These are phyloP conservation scores for Aspergillus ruber DNA, from an alignment of 2,329 filamentous ascomycete species.

Conservation along the genomic window DNA sequence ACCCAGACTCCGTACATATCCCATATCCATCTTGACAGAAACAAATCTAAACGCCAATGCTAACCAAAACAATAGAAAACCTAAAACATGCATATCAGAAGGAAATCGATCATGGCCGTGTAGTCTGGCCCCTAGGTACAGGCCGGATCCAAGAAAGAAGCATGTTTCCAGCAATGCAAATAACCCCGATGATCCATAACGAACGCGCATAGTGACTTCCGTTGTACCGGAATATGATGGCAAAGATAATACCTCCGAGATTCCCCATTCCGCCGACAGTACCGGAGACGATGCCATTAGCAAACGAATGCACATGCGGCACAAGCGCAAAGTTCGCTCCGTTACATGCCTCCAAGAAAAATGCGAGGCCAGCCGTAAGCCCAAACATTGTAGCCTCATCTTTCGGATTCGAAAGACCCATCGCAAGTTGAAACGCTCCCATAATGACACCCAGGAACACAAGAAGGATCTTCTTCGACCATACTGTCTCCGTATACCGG, in stretches of 20 bases:
- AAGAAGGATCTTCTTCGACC: constrained; percentile 60
- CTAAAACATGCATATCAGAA: too few species aligned
- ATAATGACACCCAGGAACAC: constrained; percentile 51
- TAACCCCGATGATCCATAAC: constrained; percentile 76
- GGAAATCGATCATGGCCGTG: constrained; percentile 1
- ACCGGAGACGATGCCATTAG: constrained; percentile 75
- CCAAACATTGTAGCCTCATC: constrained; percentile 63
- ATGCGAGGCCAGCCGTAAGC: constrained; percentile 66
- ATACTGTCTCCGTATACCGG: constrained; percentile 45
- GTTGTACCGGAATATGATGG: constrained; percentile 73
- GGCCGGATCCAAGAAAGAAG: constrained; percentile 58
- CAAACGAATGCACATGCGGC: constrained; percentile 75
- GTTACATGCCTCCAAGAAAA: constrained; percentile 80
- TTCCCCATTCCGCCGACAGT: constrained; percentile 76
- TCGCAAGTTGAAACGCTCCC: constrained; percentile 56
- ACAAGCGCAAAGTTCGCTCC: constrained; percentile 82
- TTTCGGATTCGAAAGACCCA: constrained; percentile 59
- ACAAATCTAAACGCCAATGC: too few species aligned
- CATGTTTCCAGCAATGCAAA: constrained; percentile 65
- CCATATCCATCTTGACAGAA: too few species aligned
- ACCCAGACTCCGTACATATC: too few species aligned
- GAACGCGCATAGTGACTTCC: constrained; percentile 61
- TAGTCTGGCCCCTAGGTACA: constrained; percentile 48
- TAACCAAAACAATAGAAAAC: not conserved
- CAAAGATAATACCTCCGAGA: constrained; percentile 76